Conservation (phyloP, 495 filamentous ascomycete genomes). For the Clohesyomyces aquaticus region DNA sequence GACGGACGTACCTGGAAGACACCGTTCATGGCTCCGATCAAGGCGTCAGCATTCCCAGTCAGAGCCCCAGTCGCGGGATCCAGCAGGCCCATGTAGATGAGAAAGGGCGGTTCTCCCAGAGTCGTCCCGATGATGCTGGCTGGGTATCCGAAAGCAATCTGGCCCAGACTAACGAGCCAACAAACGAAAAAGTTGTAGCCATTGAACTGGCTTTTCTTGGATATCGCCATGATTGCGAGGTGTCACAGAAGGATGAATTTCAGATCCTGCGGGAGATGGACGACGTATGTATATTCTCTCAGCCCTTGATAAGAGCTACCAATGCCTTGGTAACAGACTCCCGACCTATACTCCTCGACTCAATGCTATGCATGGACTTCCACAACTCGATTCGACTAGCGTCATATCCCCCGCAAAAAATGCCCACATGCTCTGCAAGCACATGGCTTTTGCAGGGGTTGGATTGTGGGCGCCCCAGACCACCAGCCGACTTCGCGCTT, state of each 20-base stretch:
- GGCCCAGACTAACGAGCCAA: conserved; percentile 28
- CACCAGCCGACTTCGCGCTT: not conserved
- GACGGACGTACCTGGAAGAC: conserved; percentile 30
- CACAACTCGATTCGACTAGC: not conserved
- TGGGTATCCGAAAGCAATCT: conserved; percentile 38
- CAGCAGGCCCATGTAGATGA: conserved; percentile 37
- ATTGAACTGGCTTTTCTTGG: conserved; percentile 32
- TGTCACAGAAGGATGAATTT: not conserved
- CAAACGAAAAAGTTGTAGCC: conserved; percentile 36
- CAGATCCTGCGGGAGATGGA: not conserved
- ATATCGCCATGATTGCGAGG: not conserved
- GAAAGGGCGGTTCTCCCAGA: conserved; percentile 33
- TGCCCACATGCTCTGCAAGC: not conserved
- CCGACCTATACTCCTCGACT: conserved; percentile 9
- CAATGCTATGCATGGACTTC: not conserved
- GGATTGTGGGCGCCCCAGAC: not conserved
- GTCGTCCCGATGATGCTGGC: conserved; percentile 34
- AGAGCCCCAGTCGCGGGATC: conserved; percentile 25
- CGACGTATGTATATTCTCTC: conserved; percentile 1
- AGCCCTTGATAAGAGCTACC: not conserved
- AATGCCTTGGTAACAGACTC: not conserved
- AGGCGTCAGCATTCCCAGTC: conserved; percentile 23
- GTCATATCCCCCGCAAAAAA: not conserved
- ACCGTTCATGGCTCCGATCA: conserved; percentile 35
- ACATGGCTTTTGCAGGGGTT: not conserved